Evolutionary conservation across 305 asterid genomes (phyloP).

Genomic region (Stenogyne calaminthoides): DNA sequence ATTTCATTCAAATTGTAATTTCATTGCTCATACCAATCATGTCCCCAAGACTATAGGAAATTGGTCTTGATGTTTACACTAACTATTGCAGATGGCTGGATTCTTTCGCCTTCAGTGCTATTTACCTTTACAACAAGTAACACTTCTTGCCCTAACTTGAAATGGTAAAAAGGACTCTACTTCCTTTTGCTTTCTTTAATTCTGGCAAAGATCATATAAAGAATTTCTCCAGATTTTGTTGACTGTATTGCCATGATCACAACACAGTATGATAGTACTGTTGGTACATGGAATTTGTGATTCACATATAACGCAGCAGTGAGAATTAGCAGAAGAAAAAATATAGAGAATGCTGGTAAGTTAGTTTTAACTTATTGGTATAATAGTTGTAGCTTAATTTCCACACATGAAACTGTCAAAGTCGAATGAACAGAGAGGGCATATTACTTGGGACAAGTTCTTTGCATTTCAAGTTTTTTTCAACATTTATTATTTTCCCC

Average conservation of each 20-base stretch:
- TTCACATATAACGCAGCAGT: conserved; percentile 9
- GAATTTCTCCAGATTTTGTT: conserved; percentile 12
- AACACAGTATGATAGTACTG: neutral
- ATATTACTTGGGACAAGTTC: neutral
- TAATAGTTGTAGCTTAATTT: conserved; percentile 3
- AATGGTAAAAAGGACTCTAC: neutral
- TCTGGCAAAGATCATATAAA: neutral
- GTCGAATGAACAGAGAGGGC: neutral
- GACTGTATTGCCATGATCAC: neutral
- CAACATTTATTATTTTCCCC: neutral
- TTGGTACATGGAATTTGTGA: conserved; percentile 3
- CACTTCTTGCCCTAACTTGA: neutral
- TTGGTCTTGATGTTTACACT: neutral
- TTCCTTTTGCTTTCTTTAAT: neutral
- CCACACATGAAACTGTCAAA: neutral
- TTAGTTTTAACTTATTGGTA: neutral
- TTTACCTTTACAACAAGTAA: conserved; percentile 64
- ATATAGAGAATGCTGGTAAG: neutral
- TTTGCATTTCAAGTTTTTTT: neutral
- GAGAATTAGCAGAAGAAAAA: conserved; percentile 17
- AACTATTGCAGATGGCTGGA: conserved; percentile 63
- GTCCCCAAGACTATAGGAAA: neutral
- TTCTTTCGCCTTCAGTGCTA: conserved; percentile 62
- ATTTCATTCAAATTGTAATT: too few relatives aligned
- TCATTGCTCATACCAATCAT: too few relatives aligned